Percentiles rank a stretch among this genome's conserved stretches.
Conservation (phyloP, 2,329 filamentous ascomycete genomes). For the Fusarium austroafricanum region DNA sequence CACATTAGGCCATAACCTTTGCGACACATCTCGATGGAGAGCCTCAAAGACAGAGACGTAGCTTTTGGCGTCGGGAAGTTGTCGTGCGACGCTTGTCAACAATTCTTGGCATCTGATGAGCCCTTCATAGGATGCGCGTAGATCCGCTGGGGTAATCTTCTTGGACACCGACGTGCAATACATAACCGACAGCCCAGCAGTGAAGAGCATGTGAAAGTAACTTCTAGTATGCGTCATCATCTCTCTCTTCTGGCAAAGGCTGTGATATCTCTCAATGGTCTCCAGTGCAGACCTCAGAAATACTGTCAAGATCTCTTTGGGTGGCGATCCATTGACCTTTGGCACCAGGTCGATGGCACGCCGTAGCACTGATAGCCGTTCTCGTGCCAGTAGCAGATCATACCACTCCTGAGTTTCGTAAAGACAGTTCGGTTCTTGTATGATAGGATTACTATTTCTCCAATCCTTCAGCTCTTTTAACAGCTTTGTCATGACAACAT, state of each 20-base stretch:
- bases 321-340: constrained; percentile 49
- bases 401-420: constrained; percentile 60
- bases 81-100: neutral
- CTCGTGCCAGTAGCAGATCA: constrained; percentile 55
- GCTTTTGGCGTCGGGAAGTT: constrained; percentile 34
- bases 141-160: neutral
- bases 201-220: constrained; percentile 62
- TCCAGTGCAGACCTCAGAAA: constrained; percentile 52
- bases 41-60: constrained; percentile 40
- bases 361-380: constrained; percentile 54
- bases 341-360: constrained; percentile 55
- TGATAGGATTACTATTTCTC: constrained; percentile 50
- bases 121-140: constrained; percentile 2
- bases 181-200: constrained; percentile 55
- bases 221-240: constrained; percentile 58
- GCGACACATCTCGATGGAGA: constrained; percentile 5
- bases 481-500: constrained; percentile 46
- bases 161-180: constrained; percentile 42
- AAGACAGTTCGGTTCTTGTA: constrained; percentile 50
- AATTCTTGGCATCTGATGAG: neutral
- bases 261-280: constrained; percentile 55
- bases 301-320: constrained; percentile 47
- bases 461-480: constrained; percentile 52
- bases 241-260: constrained; percentile 47
- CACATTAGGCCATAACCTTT: constrained; percentile 4